Conservation (phyloP, 2,329 filamentous ascomycete species). For the Cytospora mali region DNA sequence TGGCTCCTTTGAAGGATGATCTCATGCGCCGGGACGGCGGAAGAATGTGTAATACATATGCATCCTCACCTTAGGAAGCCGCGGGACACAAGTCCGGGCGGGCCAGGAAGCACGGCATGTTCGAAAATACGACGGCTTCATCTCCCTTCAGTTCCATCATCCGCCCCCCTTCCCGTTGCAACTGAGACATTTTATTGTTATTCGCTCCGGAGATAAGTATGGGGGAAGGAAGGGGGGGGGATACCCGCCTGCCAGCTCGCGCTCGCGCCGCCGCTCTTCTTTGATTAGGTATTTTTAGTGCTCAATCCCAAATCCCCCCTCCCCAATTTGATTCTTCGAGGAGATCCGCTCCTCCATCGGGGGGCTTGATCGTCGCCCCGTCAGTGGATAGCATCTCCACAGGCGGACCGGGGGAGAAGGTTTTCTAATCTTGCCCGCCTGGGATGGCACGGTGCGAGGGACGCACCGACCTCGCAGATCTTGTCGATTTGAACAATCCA, state of each 20-base stretch:
- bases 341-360: not conserved
- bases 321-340: not conserved
- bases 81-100: not conserved
- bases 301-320: not conserved
- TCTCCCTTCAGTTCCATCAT: not conserved
- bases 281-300: no score
- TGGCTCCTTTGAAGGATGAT: not conserved
- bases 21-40: not conserved
- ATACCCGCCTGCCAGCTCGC: not conserved
- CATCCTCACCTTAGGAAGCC: not conserved
- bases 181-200: not conserved
- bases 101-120: not conserved
- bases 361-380: not conserved
- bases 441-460: constrained; percentile 1
- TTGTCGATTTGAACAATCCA: not conserved
- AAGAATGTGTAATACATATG: not conserved
- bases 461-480: not conserved
- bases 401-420: not conserved
- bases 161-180: not conserved
- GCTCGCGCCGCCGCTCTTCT: no score
- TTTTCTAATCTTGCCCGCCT: not conserved
- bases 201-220: not conserved
- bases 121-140: not conserved
- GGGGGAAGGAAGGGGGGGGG: no score
- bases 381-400: not conserved